These are phyloP conservation scores for Ganoderma sp. DNA, from an alignment of 1,284 basidiomycete genomes.

Conservation along the genomic window DNA sequence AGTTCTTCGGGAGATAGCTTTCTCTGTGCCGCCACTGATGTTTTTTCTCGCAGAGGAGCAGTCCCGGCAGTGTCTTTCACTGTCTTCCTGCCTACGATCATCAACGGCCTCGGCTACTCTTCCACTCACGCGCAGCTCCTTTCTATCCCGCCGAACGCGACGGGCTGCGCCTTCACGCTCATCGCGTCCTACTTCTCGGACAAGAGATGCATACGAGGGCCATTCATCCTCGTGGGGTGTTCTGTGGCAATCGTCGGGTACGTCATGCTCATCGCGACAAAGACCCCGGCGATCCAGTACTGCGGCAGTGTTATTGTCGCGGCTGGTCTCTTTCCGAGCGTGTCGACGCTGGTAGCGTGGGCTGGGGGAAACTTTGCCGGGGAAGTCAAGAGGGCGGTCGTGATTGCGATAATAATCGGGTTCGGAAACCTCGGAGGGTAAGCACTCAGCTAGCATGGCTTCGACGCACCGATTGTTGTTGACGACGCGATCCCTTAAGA, in stretches of 20 bases:
- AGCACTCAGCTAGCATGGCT: neutral
- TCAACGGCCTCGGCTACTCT: slow-evolving; percentile 39
- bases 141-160: slow-evolving; percentile 32
- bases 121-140: slow-evolving; percentile 36
- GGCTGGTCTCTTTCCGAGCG: slow-evolving; percentile 65
- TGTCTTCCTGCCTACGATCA: slow-evolving; percentile 40
- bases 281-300: slow-evolving; percentile 58
- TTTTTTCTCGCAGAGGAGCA: slow-evolving; percentile 48
- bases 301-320: slow-evolving; percentile 64
- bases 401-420: slow-evolving; percentile 68
- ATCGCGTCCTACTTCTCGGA: slow-evolving; percentile 16
- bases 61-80: slow-evolving; percentile 26
- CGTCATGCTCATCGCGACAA: slow-evolving; percentile 59
- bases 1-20: slow-evolving; percentile 37
- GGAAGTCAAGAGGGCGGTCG: slow-evolving; percentile 71
- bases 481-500: slow-evolving; percentile 8
- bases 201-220: slow-evolving; percentile 44
- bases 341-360: slow-evolving; percentile 66
- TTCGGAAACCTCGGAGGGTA: slow-evolving; percentile 64
- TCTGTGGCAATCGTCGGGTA: slow-evolving; percentile 65
- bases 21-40: slow-evolving; percentile 39
- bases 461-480: neutral
- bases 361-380: slow-evolving; percentile 71
- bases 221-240: slow-evolving; percentile 61
- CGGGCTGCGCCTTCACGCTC: slow-evolving; percentile 25